Evolutionary conservation across 257 asterid species (phyloP).

Genomic region (Solanum corneliomulleri): DNA sequence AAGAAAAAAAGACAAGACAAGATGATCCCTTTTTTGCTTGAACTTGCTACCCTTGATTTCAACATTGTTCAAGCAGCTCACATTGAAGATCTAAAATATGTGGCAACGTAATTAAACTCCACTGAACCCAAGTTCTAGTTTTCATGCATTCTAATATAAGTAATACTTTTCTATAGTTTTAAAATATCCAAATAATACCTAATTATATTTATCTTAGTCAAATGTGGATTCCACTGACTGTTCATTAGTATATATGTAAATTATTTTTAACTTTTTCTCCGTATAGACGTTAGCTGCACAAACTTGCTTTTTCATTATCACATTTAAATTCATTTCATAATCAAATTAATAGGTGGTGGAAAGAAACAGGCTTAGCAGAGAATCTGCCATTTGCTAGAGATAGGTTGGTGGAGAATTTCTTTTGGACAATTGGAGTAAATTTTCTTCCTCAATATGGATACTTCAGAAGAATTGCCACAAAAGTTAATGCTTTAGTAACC

Average conservation of each 20-base stretch:
- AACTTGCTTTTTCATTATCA: too few relatives aligned
- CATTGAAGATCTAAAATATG: constrained; percentile 21
- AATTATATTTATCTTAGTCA: not conserved
- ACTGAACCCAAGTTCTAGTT: not conserved
- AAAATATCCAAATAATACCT: too few relatives aligned
- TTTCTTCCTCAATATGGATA: constrained; percentile 14
- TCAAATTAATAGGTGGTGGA: constrained; percentile 42
- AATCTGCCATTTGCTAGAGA: constrained; percentile 41
- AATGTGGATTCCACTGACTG: not conserved
- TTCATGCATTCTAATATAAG: not conserved
- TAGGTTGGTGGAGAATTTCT: constrained; percentile 35
- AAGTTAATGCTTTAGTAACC: constrained; percentile 13
- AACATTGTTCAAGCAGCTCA: constrained; percentile 30
- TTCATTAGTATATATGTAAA: too few relatives aligned
- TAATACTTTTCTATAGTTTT: not conserved
- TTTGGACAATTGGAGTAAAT: constrained; percentile 17
- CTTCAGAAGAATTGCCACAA: constrained; percentile 8
- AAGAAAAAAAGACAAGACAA: not conserved
- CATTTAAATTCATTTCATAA: not conserved
- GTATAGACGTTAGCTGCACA: too few relatives aligned
- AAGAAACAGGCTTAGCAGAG: constrained; percentile 17
- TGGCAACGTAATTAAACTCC: constrained; percentile 9
- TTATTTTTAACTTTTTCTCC: too few relatives aligned
- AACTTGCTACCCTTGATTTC: constrained; percentile 32
- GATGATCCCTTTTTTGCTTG: constrained; percentile 22